A percentile compares a stretch with the other conserved stretches of the same genome.
Conservation (phyloP, 495 filamentous ascomycete genomes). For the Penicillium canariense region DNA sequence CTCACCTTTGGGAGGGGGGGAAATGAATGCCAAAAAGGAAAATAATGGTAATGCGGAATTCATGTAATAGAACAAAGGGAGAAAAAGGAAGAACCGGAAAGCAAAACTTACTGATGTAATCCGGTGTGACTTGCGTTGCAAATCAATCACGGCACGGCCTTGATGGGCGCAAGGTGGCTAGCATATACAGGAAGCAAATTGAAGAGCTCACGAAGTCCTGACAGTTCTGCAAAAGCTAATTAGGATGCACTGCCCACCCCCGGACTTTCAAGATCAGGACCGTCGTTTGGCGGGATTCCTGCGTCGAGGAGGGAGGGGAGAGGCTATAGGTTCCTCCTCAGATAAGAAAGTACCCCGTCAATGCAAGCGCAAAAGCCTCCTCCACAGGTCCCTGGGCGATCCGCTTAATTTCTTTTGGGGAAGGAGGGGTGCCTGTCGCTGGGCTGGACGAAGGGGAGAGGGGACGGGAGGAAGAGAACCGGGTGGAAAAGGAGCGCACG, state of each 20-base stretch:
- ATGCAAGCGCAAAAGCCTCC: constrained; percentile 1
- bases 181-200: neutral
- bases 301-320: neutral
- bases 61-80: constrained; percentile 17
- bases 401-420: constrained; percentile 17
- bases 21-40: constrained; percentile 11
- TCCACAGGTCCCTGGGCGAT: neutral
- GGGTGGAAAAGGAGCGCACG: constrained; percentile 5
- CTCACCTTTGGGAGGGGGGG: neutral
- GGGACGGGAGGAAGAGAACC: neutral
- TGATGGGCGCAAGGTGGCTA: neutral
- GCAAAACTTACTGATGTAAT: constrained; percentile 24
- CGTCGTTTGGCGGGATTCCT: neutral
- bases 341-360: constrained; percentile 2
- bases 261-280: neutral
- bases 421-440: constrained; percentile 7
- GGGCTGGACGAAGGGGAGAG: constrained; percentile 11
- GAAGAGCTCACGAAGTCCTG: neutral
- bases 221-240: constrained; percentile 8
- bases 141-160: constrained; percentile 8
- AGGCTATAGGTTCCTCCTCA: neutral
- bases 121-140: constrained; percentile 4
- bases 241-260: neutral
- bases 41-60: constrained; percentile 7
- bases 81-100: constrained; percentile 9